These are phyloP conservation scores for Malus asiatica DNA, from an alignment of 306 rosid genomes.

Conservation along the genomic window DNA sequence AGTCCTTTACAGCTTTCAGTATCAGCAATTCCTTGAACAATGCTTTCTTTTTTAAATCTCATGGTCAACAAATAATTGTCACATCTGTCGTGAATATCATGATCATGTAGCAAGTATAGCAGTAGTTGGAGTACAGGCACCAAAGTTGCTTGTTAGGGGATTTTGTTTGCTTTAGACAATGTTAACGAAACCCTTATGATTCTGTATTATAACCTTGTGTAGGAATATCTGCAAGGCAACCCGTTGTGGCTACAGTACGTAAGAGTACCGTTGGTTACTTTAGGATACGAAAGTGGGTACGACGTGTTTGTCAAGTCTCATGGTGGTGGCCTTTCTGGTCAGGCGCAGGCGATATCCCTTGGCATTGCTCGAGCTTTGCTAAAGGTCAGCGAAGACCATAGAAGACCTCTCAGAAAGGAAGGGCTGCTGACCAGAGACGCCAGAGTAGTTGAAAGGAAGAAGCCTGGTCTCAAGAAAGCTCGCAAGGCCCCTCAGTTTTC, in stretches of 20 bases:
- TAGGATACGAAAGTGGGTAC: constrained; percentile 76
- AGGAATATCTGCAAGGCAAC: constrained; percentile 97
- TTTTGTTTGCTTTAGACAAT: not conserved
- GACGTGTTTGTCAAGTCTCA: constrained; percentile 91
- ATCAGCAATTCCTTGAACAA: too few species aligned
- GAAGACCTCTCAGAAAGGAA: constrained; percentile 69
- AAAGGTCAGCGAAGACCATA: constrained; percentile 73
- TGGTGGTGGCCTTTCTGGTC: constrained; percentile 96
- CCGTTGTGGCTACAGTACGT: constrained; percentile 88
- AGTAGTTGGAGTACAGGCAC: too few species aligned
- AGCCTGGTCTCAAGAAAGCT: constrained; percentile 89
- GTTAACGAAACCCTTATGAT: not conserved
- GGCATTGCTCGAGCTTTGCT: constrained; percentile 94
- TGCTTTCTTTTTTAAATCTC: too few species aligned
- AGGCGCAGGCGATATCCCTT: constrained; percentile 92
- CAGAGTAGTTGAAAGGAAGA: constrained; percentile 97
- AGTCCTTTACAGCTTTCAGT: too few species aligned
- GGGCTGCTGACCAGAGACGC: constrained; percentile 95
- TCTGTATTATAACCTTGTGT: not conserved
- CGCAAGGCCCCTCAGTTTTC: constrained; percentile 98
- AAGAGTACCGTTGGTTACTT: constrained; percentile 54
- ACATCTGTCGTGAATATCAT: too few species aligned
- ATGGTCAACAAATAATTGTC: too few species aligned
- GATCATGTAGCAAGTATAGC: too few species aligned
- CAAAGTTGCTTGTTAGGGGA: not conserved